Evolutionary conservation across 768 basidiomycete species (phyloP).

Genomic region (Amanita jacksonii): DNA sequence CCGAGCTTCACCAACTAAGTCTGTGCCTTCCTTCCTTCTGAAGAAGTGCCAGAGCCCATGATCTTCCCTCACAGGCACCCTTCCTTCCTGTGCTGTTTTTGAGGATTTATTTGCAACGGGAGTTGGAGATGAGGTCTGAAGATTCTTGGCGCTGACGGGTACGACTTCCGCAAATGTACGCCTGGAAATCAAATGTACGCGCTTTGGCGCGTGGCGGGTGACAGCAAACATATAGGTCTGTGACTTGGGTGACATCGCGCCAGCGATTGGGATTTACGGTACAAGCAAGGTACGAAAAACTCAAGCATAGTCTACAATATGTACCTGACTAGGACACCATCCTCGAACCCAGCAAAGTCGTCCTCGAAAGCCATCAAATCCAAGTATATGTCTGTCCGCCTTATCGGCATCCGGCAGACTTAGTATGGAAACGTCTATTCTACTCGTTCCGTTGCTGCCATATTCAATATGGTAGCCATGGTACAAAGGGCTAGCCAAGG

Average conservation of each 20-base stretch:
- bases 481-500: neutral
- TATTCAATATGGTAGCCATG: neutral
- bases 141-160: neutral
- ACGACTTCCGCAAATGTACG: conserved; percentile 10
- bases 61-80: conserved; percentile 35
- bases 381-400: neutral
- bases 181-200: neutral
- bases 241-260: conserved; percentile 5
- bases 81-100: conserved; percentile 12
- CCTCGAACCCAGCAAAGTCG: neutral
- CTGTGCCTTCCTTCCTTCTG: conserved; percentile 39
- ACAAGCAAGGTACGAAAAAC: neutral
- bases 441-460: neutral
- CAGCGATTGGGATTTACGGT: no score
- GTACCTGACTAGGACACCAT: conserved; percentile 2
- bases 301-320: neutral
- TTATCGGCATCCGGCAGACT: neutral
- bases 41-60: conserved; percentile 80
- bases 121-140: neutral
- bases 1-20: conserved; percentile 34
- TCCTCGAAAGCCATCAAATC: conserved; percentile 3
- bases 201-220: conserved; percentile 4
- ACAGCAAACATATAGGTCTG: conserved; percentile 8
- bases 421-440: neutral
- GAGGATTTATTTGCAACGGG: conserved; percentile 2